Conservation (phyloP, 768 basidiomycete species). For the Tricholoma bakamatsutake region DNA sequence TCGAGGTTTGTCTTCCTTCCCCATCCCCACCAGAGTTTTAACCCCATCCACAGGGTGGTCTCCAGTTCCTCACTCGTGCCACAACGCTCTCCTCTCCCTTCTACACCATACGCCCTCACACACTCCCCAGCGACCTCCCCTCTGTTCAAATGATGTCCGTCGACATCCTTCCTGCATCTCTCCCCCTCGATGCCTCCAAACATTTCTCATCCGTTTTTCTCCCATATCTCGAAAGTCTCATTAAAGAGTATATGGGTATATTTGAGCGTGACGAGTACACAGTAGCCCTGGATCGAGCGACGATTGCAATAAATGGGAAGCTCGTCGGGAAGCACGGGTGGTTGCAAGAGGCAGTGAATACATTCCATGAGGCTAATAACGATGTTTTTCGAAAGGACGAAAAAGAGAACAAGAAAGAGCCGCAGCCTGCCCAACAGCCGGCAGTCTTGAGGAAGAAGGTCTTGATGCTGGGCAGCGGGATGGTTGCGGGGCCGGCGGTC, state of each 20-base stretch:
- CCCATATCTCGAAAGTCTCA: slow-evolving; percentile 61
- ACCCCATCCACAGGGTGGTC: slow-evolving; percentile 53
- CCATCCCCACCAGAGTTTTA: not conserved
- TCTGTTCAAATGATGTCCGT: slow-evolving; percentile 80
- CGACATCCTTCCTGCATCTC: slow-evolving; percentile 83
- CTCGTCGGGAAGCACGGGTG: slow-evolving; percentile 50
- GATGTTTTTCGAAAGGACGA: not conserved
- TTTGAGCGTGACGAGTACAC: slow-evolving; percentile 17
- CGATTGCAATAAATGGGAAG: slow-evolving; percentile 55
- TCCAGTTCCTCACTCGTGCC: slow-evolving; percentile 73
- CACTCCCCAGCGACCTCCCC: slow-evolving; percentile 40
- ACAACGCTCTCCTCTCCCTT: slow-evolving; percentile 78
- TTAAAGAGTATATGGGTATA: slow-evolving; percentile 31
- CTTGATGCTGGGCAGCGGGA: slow-evolving; percentile 86
- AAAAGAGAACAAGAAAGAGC: not conserved
- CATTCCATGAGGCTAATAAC: slow-evolving; percentile 27
- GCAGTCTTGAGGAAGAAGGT: slow-evolving; percentile 43
- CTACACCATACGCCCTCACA: slow-evolving; percentile 43
- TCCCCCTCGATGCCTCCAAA: slow-evolving; percentile 75
- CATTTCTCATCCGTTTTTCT: slow-evolving; percentile 65
- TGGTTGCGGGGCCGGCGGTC: slow-evolving; percentile 89
- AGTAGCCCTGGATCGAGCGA: slow-evolving; percentile 60
- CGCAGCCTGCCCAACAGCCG: slow-evolving; percentile 2
- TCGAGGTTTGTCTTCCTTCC: slow-evolving; percentile 43
- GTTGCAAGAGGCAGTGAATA: slow-evolving; percentile 48